Evolutionary conservation across 2,329 filamentous ascomycete genomes (phyloP).

Genomic region (Fusarium pseudonygamai): DNA sequence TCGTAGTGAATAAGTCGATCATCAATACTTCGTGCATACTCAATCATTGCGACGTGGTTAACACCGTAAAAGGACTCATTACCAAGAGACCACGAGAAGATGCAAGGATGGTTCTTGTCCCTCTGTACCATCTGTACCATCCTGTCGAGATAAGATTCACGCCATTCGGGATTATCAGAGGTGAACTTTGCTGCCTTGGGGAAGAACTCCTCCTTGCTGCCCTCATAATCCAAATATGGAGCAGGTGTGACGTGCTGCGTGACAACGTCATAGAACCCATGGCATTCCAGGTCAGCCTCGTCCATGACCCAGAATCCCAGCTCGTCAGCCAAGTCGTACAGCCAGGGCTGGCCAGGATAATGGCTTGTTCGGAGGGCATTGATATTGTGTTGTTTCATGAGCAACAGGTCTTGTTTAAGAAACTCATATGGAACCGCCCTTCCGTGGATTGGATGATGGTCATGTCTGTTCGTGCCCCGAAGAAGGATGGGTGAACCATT

Average conservation of each 20-base stretch:
- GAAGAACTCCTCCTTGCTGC: constrained; percentile 15
- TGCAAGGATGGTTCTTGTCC: constrained; percentile 15
- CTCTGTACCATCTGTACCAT: constrained; percentile 12
- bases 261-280: constrained; percentile 11
- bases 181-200: constrained; percentile 13
- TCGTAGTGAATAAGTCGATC: constrained; percentile 14
- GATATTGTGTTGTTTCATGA: constrained; percentile 22
- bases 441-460: constrained; percentile 3
- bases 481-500: neutral
- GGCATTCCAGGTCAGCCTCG: constrained; percentile 8
- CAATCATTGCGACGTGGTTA: constrained; percentile 10
- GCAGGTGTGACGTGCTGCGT: constrained; percentile 2
- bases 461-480: constrained; percentile 8
- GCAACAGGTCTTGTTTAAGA: constrained; percentile 1
- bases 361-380: constrained; percentile 9
- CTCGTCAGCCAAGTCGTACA: constrained; percentile 10
- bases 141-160: neutral
- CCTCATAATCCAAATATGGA: constrained; percentile 11
- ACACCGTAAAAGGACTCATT: constrained; percentile 12
- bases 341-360: constrained; percentile 5
- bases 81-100: constrained; percentile 8
- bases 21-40: constrained; percentile 6
- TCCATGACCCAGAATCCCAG: constrained; percentile 18
- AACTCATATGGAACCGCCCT: constrained; percentile 9
- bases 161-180: constrained; percentile 13